Base-by-base conservation (phyloP, 768 basidiomycete species). In the Candolleomyces efflorescens region DNA sequence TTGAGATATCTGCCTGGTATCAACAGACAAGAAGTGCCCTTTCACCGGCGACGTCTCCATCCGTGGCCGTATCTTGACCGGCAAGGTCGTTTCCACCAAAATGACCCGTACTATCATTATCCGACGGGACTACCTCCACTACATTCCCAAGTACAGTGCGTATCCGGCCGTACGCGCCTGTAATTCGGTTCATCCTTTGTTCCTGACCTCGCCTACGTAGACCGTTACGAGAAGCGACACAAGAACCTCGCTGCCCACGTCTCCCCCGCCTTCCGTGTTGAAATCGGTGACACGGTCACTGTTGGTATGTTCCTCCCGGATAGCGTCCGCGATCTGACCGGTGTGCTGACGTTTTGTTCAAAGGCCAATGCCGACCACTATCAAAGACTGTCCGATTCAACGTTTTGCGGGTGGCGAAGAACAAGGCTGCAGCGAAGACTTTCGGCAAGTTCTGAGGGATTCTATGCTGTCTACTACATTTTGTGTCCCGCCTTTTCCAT, bases 301-400 rank as follows among this genome's bases (percentile, higher is more conserved):
- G 95, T 98, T 63, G 94, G 94, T 91, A 66, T 65, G 90, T 86
- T 52, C 46, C 26, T 51, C 53, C 27, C 43, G 32, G 47, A 5
- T 41, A 38, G 27, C 47, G 5, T 44, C 41, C 44, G 53, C 20
- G 26, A 41, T 15, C 13, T 23, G 20, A 50, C 59, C 38, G 39
- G 39, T 57, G 11, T 11, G 32, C 51, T 63, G 46, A 65, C 50
- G 37, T 52, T 23, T 17, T 1, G 5, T 43, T 46, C 59, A 46
- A 66, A 94, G 94, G 94, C 37, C 97, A 99, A 85, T 99, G 97
- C 82, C 90, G 97, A 72, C 97, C 97, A 66, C 77, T 98, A 68
- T 98, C 97, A 60, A 99, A 99, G 79, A 98, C 96, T 36, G 93
- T 98, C 68, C 92, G 97, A 52, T 99, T 99, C 89, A 99, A 99